phyloP scores from a whole-genome alignment of 129 eudicot genomes.

The Ambrosia trifida region DNA sequence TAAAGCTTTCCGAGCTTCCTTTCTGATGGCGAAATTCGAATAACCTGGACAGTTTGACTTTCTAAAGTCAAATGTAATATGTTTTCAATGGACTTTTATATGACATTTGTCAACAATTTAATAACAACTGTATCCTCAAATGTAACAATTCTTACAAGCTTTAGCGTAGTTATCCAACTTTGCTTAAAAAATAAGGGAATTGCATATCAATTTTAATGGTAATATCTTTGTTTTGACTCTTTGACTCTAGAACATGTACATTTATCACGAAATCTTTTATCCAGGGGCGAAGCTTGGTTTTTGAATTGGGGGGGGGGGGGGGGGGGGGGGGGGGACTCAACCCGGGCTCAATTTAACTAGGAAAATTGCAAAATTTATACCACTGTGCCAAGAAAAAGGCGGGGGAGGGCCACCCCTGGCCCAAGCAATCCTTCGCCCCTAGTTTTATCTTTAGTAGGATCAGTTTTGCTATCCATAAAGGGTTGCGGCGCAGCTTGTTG shows the following conservation, averaged over 20 bases:
- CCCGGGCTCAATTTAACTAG: too few relatives aligned
- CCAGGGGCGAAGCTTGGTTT: too few relatives aligned
- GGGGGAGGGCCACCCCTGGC: too few relatives aligned
- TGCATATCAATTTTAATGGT: constrained; percentile 2
- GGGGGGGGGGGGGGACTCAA: too few relatives aligned
- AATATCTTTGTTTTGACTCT: neutral
- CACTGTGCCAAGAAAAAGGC: too few relatives aligned
- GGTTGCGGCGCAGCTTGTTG: too few relatives aligned
- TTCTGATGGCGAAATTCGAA: constrained; percentile 6
- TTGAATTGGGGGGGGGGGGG: too few relatives aligned
- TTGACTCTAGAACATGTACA: constrained; percentile 12
- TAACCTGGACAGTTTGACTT: constrained; percentile 9
- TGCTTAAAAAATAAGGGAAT: constrained; percentile 1
- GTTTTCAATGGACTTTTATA: neutral
- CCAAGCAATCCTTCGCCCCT: too few relatives aligned
- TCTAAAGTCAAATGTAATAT: constrained; percentile 9
- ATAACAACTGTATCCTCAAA: neutral
- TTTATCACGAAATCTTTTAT: constrained; percentile 14
- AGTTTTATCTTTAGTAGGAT: too few relatives aligned
- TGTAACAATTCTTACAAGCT: neutral
- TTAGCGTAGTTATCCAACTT: neutral
- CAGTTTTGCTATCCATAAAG: too few relatives aligned
- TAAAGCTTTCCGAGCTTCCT: constrained; percentile 1
- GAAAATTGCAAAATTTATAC: too few relatives aligned
- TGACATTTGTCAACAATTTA: neutral